Base-by-base conservation (phyloP, 495 filamentous ascomycete species). In the Talaromyces borbonicus region DNA sequence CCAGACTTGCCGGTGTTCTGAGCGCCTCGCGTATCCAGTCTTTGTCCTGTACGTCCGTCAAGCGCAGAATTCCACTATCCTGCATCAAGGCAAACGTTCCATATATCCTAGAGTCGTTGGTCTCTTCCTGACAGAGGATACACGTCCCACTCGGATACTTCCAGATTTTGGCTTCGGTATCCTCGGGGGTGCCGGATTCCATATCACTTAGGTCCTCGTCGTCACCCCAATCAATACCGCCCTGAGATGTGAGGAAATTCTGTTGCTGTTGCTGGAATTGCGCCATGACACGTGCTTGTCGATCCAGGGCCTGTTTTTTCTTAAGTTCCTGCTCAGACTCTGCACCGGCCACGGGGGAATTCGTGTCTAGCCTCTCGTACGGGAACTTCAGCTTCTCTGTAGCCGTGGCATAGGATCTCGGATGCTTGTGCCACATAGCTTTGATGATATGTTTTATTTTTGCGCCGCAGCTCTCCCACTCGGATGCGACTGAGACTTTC, bases 191-290 rank as follows among this genome's bases (percentile, higher is more conserved):
- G 20, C 83, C 80, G 11, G 76, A 62, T n/a, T 85, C 80, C 7
- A 75, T 50, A 44, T 82, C 81, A 24, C 85, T 85, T 31, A 84
- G 78, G 39, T 84, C 78, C 33, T 83, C 79, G 26, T 85, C 83
- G 27, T 85, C 84, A 12, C 83, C 88, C 81, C 89, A 95, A 57
- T 94, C 84, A 52, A 94, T 73, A 26, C 79, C 78, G 24, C 82
- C 83, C 58, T 95, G 87, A 52, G 78, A 88, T 47, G 85, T 81
- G 65, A 97, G 61, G 66, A 97, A 97, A 52, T 78, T 87, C 61
- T 93, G 88, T 56, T 97, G 93, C 55, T 99, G 88, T 55, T 94
- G 81, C 59, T 95, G 92, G 68, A 97, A 94, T 58, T 95, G 86
- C 2, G 89, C 90, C 89, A 97, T 95, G 15, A 97, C 85, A 51